Evolutionary conservation across 257 asterid genomes (phyloP), one percentile per base, ranked within the genome.

Genomic region (Solanum piurae): DNA sequence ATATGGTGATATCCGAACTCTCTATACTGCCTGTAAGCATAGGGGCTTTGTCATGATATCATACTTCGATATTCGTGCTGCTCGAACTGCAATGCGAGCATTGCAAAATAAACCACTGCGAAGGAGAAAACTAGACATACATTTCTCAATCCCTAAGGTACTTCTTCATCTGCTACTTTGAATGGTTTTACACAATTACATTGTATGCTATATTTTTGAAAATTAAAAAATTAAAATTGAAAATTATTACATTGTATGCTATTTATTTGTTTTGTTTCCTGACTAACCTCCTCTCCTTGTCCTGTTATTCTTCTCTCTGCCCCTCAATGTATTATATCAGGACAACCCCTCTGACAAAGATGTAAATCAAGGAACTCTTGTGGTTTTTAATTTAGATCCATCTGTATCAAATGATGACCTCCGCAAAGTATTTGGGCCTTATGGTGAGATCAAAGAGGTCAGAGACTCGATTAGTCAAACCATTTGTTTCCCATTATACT

Each of bases 391-490:
- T 91, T 88, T 95, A 92, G 98, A 94, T 85, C 93, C 94, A n/a
- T 93, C 96, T 60, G 95, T 94, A 83, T 91, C 98, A 20, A 92
- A 91, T 77, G 97, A 95, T 13, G 95, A 93, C 88, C 93, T 95
- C 86, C 96, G 80, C 29, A 93, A 90, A 66, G 92, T 95, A 86
- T 96, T 96, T 91, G 96, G 97, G 90, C 91, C 90, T 68, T 94
- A 93, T 90, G 98, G 99, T 55, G 96, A 95, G 94, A 91, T 96
- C 85, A 96, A 95, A 89, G 99, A 95, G 99, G 99, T 96, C 88
- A 73, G 44, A 40, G 7, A 46, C 76, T 37, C 66, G 12, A 16
- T 42, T 66, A 27, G 44, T 21, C 27, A 20, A 46, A 80, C 25
- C 42, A 5, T 46, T 80, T 80, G 33, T 46, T 44, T 80, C 85